A percentile compares a stretch with the other conserved stretches of the same genome.
These are phyloP conservation scores for Cucurbita ficifolia DNA, from an alignment of 306 rosid genomes.

Conservation along the genomic window DNA sequence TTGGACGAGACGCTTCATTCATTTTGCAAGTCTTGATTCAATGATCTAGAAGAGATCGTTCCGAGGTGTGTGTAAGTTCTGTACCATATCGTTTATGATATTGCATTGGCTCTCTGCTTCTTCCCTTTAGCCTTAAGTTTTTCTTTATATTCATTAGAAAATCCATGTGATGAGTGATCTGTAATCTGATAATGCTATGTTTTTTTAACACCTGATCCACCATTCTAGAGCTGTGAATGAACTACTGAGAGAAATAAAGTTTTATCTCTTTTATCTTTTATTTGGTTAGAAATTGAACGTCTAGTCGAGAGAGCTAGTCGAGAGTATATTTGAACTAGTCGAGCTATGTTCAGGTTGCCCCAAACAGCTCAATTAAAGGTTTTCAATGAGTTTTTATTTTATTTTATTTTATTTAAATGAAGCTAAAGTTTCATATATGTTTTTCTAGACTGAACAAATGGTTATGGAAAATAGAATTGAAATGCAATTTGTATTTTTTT, in stretches of 20 bases:
- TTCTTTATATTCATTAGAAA: slow-evolving; percentile 3
- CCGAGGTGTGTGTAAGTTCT: slow-evolving; percentile 6
- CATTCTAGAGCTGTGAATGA: neutral
- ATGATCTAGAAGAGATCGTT: neutral
- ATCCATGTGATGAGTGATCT: neutral
- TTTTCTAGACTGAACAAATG: neutral
- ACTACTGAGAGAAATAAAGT: neutral
- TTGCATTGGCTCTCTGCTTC: neutral
- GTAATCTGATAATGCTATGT: neutral
- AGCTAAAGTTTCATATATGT: neutral
- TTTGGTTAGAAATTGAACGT: neutral
- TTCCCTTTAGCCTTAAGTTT: neutral
- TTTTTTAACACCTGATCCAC: neutral
- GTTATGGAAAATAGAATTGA: neutral
- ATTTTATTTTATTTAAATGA: no score
- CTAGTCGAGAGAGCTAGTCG: no score
- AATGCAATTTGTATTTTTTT: neutral
- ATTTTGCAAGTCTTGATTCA: slow-evolving; percentile 52
- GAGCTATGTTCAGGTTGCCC: no score
- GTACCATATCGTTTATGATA: slow-evolving; percentile 9
- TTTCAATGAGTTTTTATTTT: no score
- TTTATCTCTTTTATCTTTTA: neutral
- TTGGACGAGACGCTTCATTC: slow-evolving; percentile 66
- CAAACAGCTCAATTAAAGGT: no score
- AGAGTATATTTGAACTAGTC: no score